Evolutionary conservation across 2,329 filamentous ascomycete species (phyloP).

Genomic region (Exophiala sideris): DNA sequence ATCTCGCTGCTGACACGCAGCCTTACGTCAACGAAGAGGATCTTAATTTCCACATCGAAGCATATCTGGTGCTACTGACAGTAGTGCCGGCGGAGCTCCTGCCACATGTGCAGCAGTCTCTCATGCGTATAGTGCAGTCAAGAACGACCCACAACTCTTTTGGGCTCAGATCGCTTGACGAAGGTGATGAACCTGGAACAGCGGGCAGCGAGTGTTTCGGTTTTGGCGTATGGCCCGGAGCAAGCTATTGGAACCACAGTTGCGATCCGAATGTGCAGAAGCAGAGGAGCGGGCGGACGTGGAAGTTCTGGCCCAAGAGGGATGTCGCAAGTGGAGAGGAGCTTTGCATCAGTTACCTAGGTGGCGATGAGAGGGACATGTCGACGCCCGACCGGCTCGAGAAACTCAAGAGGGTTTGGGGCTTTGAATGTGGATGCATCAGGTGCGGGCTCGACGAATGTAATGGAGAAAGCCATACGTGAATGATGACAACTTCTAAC

Average conservation of each 20-base stretch:
- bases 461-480: too few relatives aligned
- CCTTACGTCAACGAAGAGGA: not conserved
- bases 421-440: slow-evolving; percentile 14
- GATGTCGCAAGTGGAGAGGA: slow-evolving; percentile 10
- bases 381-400: slow-evolving; percentile 5
- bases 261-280: slow-evolving; percentile 17
- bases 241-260: slow-evolving; percentile 20
- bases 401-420: slow-evolving; percentile 14
- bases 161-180: slow-evolving; percentile 10
- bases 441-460: not conserved
- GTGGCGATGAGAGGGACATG: slow-evolving; percentile 19
- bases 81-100: slow-evolving; percentile 2
- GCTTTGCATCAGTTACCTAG: slow-evolving; percentile 23
- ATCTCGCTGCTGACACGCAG: not conserved
- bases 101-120: not conserved
- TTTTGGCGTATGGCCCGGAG: slow-evolving; percentile 19
- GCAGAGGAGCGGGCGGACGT: slow-evolving; percentile 9
- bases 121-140: slow-evolving; percentile 7
- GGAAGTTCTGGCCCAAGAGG: slow-evolving; percentile 7
- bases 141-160: slow-evolving; percentile 20
- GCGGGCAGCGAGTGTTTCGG: slow-evolving; percentile 15
- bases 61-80: slow-evolving; percentile 8
- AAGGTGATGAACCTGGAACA: slow-evolving; percentile 7
- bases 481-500: too few relatives aligned
- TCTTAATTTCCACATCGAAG: slow-evolving; percentile 1